Evolutionary conservation across 1,284 basidiomycete species (phyloP).

Genomic region (Fomitopsis pinicola): DNA sequence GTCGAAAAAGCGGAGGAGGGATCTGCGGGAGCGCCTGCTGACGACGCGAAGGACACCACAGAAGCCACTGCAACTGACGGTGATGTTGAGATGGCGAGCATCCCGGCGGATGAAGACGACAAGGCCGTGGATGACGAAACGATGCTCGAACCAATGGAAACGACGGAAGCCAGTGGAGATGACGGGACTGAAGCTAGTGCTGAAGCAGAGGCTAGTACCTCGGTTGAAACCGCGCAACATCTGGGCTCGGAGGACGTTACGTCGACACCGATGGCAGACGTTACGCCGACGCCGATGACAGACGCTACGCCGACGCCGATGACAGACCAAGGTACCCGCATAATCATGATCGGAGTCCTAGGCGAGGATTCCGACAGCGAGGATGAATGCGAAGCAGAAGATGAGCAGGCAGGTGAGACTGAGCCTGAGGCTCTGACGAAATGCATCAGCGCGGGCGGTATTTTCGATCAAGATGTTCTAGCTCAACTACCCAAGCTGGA

Average conservation of each 20-base stretch:
- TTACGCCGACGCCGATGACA: neutral
- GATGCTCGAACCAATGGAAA: no score
- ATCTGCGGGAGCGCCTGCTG: no score
- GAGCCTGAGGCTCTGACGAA: neutral
- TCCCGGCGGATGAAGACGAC: no score
- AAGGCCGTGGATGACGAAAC: no score
- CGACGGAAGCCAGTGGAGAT: no score
- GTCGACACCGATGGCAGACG: neutral
- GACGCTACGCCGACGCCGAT: neutral
- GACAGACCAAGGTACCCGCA: neutral
- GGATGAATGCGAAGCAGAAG: neutral
- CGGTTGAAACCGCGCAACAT: neutral
- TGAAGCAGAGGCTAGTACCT: neutral
- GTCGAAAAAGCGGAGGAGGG: no score
- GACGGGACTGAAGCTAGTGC: neutral
- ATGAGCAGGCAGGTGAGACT: neutral
- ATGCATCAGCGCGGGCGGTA: neutral
- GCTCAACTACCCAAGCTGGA: constrained; percentile 25
- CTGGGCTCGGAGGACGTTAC: neutral
- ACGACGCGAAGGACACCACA: no score
- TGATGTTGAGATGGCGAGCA: no score
- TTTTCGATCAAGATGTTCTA: neutral
- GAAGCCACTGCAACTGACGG: no score
- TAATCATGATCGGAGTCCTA: neutral
- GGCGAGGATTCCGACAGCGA: neutral